phyloP scores from a whole-genome alignment of 2,329 filamentous ascomycete genomes.

The Aspergillus luchuensis region DNA sequence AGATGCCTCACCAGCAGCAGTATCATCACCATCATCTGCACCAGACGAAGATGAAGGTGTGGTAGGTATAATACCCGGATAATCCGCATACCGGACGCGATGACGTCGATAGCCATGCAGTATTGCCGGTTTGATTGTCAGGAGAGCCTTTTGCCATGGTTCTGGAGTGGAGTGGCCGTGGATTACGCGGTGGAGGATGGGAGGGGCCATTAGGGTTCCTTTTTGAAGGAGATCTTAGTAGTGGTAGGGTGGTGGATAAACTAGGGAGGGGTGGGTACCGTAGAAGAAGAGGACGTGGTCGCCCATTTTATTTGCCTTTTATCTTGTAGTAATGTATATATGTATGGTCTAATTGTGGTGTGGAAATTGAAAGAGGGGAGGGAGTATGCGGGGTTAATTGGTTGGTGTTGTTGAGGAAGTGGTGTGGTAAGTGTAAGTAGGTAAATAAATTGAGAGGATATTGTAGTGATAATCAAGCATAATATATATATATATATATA shows the following conservation, averaged over 20 bases:
- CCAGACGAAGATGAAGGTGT: too few species aligned
- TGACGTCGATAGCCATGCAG: slow-evolving; percentile 71
- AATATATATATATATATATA: too few species aligned
- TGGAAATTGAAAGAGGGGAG: background rate
- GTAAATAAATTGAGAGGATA: too few species aligned
- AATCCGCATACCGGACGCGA: slow-evolving; percentile 71
- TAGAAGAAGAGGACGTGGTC: slow-evolving; percentile 66
- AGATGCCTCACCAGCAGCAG: slow-evolving; percentile 32
- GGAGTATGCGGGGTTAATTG: background rate
- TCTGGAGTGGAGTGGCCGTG: slow-evolving; percentile 61
- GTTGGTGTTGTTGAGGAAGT: background rate
- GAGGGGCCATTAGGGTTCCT: slow-evolving; percentile 75
- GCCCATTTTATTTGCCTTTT: slow-evolving; percentile 36
- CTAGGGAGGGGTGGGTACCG: slow-evolving; percentile 41
- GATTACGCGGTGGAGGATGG: slow-evolving; percentile 83
- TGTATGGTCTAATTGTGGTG: too few species aligned
- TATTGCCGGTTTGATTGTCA: slow-evolving; percentile 74
- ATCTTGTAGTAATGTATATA: background rate
- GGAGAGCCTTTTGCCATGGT: slow-evolving; percentile 53
- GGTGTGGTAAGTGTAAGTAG: background rate
- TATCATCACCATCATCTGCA: too few species aligned
- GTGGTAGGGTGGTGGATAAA: background rate
- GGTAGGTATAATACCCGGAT: slow-evolving; percentile 60
- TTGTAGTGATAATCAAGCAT: background rate
- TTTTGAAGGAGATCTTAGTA: slow-evolving; percentile 22